phyloP scores from a whole-genome alignment of 106 monocot species.

The Apostasia shenzhenica region DNA sequence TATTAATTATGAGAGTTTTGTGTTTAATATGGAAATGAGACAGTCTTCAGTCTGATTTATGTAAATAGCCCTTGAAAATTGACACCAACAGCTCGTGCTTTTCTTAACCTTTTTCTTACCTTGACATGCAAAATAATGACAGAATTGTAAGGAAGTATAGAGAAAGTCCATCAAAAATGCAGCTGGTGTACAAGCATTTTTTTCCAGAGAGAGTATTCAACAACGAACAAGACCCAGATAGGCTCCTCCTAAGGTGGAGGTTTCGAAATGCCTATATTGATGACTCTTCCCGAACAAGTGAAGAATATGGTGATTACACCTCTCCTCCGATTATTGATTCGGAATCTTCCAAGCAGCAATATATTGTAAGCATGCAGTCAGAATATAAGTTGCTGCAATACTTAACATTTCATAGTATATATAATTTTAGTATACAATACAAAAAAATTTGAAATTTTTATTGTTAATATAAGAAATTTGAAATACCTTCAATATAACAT shows the following conservation, averaged over 20 bases:
- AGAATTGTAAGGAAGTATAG: conserved; percentile 13
- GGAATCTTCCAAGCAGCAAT: neutral
- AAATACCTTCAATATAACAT: too few species aligned
- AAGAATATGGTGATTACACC: neutral
- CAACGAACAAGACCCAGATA: conserved; percentile 6
- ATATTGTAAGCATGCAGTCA: neutral
- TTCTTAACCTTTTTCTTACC: conserved; percentile 1
- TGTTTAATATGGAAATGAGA: too few species aligned
- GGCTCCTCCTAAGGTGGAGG: conserved; percentile 4
- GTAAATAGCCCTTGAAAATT: too few species aligned
- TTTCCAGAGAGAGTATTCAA: conserved; percentile 14
- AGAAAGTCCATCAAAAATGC: conserved; percentile 10
- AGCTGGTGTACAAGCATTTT: conserved; percentile 10
- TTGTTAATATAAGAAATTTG: too few species aligned
- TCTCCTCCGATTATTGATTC: neutral
- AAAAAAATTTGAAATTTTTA: too few species aligned
- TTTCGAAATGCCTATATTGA: conserved; percentile 10
- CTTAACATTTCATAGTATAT: too few species aligned
- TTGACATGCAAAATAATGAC: conserved; percentile 8
- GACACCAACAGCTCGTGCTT: too few species aligned
- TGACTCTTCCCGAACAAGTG: neutral
- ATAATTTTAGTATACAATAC: too few species aligned
- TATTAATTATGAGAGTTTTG: too few species aligned
- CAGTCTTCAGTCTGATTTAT: too few species aligned
- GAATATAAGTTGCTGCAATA: neutral